A percentile compares a stretch with the other conserved stretches of the same genome.
Conservation (phyloP, 768 basidiomycete genomes). For the Lentinula lateritia region DNA sequence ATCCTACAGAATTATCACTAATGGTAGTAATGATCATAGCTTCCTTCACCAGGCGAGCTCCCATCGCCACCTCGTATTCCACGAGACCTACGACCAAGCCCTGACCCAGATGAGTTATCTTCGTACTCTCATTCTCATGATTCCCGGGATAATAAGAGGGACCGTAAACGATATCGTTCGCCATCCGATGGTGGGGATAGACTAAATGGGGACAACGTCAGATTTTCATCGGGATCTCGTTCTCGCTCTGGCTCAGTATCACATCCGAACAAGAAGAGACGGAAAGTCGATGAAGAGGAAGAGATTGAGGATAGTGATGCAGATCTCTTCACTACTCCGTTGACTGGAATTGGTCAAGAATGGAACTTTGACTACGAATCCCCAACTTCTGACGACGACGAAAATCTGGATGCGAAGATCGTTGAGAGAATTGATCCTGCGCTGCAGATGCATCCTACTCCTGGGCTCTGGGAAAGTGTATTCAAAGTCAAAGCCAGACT, state of each 20-base stretch:
- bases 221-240: background rate
- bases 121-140: background rate
- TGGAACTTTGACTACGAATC: constrained; percentile 20
- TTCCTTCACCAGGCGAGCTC: constrained; percentile 25
- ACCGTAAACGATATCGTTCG: constrained; percentile 3
- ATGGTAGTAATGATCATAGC: constrained; percentile 17
- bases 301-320: background rate
- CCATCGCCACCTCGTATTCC: constrained; percentile 29
- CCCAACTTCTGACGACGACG: constrained; percentile 26
- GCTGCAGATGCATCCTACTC: constrained; percentile 35
- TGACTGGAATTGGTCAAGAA: background rate
- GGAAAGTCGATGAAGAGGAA: background rate
- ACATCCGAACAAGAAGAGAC: background rate
- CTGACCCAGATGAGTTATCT: constrained; percentile 12
- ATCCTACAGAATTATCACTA: background rate
- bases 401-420: constrained; percentile 35
- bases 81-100: constrained; percentile 15
- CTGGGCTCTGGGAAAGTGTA: constrained; percentile 32
- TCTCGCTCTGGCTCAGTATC: background rate
- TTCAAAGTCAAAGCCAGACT: constrained; percentile 35
- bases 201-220: background rate
- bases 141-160: constrained; percentile 9
- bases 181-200: constrained; percentile 3
- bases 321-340: background rate
- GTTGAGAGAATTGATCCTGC: constrained; percentile 35